Percentiles rank a stretch among this genome's conserved stretches.
Conservation (phyloP, 306 rosid genomes). For the Vigna unguiculata region DNA sequence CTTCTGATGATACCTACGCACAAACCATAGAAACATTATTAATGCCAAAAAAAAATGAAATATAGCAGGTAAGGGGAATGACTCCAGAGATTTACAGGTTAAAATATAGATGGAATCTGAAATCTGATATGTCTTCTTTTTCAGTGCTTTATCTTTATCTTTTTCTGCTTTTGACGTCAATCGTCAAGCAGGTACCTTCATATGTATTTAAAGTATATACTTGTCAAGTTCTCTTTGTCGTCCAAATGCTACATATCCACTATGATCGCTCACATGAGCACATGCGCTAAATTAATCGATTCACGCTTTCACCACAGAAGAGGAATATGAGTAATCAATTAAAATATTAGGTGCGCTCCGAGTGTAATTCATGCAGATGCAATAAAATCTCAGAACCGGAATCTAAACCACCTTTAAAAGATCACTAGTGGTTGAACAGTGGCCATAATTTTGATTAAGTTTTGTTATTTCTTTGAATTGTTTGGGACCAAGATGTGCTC, state of each 20-base stretch:
- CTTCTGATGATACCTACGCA: neutral
- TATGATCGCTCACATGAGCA: neutral
- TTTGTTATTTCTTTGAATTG: neutral
- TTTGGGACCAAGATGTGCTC: neutral
- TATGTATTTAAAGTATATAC: conserved; percentile 32
- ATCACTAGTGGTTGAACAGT: neutral
- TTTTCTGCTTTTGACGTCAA: conserved; percentile 16
- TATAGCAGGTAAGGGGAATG: neutral
- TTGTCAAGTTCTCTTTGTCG: conserved; percentile 17
- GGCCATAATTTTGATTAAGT: neutral
- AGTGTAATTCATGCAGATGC: conserved; percentile 23
- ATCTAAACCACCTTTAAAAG: conserved; percentile 3
- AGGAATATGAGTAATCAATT: conserved; percentile 2
- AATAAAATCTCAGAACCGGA: conserved; percentile 8
- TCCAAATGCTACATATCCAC: neutral
- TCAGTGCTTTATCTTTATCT: conserved; percentile 28
- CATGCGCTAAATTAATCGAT: neutral
- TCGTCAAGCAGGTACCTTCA: conserved; percentile 4
- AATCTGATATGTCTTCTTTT: conserved; percentile 14
- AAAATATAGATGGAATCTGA: conserved; percentile 15
- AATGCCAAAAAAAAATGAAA: neutral
- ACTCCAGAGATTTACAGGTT: neutral
- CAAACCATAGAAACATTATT: neutral
- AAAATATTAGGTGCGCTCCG: conserved; percentile 7
- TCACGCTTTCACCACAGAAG: neutral